Evolutionary conservation across 805 yeast species (phyloP).

Genomic region (Wickerhamomyces sydowiorum): DNA sequence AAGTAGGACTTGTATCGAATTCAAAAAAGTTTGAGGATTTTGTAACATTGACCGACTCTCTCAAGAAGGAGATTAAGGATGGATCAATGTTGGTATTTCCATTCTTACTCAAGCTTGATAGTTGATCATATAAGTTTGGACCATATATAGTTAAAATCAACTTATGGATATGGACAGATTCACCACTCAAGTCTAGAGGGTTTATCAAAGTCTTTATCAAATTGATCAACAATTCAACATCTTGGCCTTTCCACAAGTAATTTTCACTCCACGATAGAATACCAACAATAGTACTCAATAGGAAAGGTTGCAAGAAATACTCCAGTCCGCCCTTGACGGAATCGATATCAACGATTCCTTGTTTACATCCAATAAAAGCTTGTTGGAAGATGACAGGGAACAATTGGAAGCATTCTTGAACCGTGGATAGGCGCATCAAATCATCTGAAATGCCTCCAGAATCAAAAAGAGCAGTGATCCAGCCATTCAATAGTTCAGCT

Average conservation of each 20-base stretch:
- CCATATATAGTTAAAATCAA: constrained; percentile 27
- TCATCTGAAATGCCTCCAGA: constrained; percentile 85
- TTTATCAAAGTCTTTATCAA: constrained; percentile 34
- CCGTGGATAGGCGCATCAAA: constrained; percentile 57
- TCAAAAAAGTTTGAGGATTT: not conserved
- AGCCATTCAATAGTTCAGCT: constrained; percentile 44
- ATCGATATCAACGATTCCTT: constrained; percentile 50
- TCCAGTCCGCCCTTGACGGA: constrained; percentile 75
- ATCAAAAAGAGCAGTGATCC: constrained; percentile 80
- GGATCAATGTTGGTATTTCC: constrained; percentile 13
- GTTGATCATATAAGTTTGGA: constrained; percentile 9
- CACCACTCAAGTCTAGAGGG: constrained; percentile 39
- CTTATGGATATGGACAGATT: constrained; percentile 38
- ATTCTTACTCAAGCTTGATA: constrained; percentile 8
- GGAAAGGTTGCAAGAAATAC: constrained; percentile 76
- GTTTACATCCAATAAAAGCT: constrained; percentile 54
- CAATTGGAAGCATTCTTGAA: constrained; percentile 60
- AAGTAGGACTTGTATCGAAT: not conserved
- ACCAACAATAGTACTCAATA: constrained; percentile 52
- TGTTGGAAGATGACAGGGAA: constrained; percentile 74
- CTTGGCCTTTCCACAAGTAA: constrained; percentile 29
- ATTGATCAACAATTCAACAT: constrained; percentile 29
- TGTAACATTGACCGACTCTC: not conserved
- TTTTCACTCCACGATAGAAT: constrained; percentile 45
- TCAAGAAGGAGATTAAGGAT: constrained; percentile 8